Evolutionary conservation across 495 filamentous ascomycete genomes (phyloP).

Genomic region (Xylaria acuta): DNA sequence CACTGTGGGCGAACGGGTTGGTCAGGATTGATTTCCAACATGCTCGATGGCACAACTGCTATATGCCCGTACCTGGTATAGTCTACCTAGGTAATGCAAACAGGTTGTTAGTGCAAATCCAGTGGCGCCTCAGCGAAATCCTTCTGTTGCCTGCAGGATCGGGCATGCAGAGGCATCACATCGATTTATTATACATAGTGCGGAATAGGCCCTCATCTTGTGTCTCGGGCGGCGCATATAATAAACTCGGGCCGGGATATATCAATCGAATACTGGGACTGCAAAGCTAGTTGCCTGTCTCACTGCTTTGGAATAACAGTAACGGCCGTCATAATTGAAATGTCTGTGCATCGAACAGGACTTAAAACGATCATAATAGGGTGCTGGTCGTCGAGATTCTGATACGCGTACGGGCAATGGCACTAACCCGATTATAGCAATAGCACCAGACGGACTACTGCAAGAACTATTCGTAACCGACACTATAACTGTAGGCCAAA

Average conservation of each 20-base stretch:
- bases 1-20: conserved; percentile 1
- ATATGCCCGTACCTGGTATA: background rate
- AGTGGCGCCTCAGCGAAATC: background rate
- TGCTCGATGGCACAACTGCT: background rate
- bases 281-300: background rate
- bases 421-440: background rate
- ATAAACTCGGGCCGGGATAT: conserved; percentile 7
- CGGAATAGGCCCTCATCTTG: background rate
- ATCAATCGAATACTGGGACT: background rate
- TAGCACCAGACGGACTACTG: background rate
- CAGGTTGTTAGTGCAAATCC: background rate
- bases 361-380: background rate
- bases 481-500: background rate
- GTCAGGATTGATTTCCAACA: background rate
- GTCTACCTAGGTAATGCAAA: background rate
- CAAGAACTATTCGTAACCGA: background rate
- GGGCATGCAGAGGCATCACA: conserved; percentile 1
- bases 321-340: background rate
- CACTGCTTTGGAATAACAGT: background rate
- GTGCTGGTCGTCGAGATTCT: too few species aligned
- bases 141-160: conserved; percentile 15
- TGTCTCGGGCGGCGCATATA: background rate
- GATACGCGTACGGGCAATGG: background rate
- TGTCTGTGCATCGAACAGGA: background rate
- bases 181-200: background rate